phyloP scores from a whole-genome alignment of 306 rosid genomes.

The Nissolia schottii region DNA sequence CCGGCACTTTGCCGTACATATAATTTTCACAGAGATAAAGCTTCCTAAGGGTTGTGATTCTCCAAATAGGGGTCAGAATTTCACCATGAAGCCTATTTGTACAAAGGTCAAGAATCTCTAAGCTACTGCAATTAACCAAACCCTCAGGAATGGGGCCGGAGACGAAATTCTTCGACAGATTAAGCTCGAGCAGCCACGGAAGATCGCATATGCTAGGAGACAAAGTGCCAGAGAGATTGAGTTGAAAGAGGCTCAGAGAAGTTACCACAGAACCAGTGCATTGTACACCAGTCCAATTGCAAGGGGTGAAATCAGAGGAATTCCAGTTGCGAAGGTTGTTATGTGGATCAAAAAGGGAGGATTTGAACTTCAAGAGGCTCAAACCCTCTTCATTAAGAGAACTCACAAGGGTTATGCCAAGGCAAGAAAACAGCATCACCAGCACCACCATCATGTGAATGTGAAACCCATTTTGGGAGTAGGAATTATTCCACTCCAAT shows the following conservation, averaged over 20 bases:
- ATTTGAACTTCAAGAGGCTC: conserved; percentile 51
- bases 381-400: conserved; percentile 53
- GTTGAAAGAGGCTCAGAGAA: conserved; percentile 41
- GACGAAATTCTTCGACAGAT: conserved; percentile 55
- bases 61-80: conserved; percentile 37
- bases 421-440: conserved; percentile 26
- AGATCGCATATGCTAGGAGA: conserved; percentile 53
- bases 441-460: background rate
- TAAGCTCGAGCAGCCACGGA: conserved; percentile 48
- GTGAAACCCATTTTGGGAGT: conserved; percentile 18
- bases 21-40: conserved; percentile 72
- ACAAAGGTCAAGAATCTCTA: conserved; percentile 65
- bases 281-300: conserved; percentile 66
- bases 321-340: conserved; percentile 56
- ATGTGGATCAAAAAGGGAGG: conserved; percentile 37
- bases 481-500: conserved; percentile 15
- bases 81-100: conserved; percentile 71
- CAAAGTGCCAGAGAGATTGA: conserved; percentile 59
- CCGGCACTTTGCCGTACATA: conserved; percentile 45
- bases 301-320: conserved; percentile 52
- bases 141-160: conserved; percentile 53
- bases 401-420: conserved; percentile 22
- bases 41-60: conserved; percentile 45
- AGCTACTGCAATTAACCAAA: conserved; percentile 45
- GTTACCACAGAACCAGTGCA: conserved; percentile 56